Base-by-base conservation (phyloP, 441 rosid species). In the Macaranga tanarius region DNA sequence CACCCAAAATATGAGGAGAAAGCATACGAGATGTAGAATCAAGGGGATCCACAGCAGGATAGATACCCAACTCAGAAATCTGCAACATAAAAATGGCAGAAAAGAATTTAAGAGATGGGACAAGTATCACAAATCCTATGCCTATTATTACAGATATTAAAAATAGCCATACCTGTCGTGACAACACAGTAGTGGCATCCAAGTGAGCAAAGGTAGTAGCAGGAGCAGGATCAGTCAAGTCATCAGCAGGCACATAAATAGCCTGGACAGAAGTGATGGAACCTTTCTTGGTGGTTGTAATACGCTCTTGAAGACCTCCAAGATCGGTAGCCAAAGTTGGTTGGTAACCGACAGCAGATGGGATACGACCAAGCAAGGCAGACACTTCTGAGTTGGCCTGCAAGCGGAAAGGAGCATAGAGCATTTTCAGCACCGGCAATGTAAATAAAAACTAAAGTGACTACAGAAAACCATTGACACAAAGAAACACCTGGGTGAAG, bases 221-320 rank as follows among this genome's bases (percentile, higher is more conserved):
- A 31, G 98, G 99, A 85, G 99, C 99, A 13, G 99, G 99, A 91
- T 95, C 99, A 57, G 99, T 95, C 92, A 95, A 83, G 79, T 92
- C 99, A 82, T 95, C 98, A 80, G 98, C 99, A 81, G 99, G 99
- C 72, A 95, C 99, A 63, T 92, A 95, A 59, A 95, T 91, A 76
- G 98, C 99, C 84, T 95, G 99, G 62, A 95, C 95, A 25, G 99
- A 95, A 45, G 99, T 92, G 67, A 95, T 95, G 28, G 99, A 95
- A 70, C 98, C 98, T 75, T 95, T 92, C 92, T 90, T 95, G 68
- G 99, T 95, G 66, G 99, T 91, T 59, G 99, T 95, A 74, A 95
- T 95, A 80, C 99, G 86, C 80, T 95, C 98, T 81, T 95, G 99
- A 57, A 95, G 98, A 70, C 93, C 96, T 82, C 98, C 99, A 83